Conservation (phyloP, 1,284 basidiomycete species). For the Clitocybe nebularis region DNA sequence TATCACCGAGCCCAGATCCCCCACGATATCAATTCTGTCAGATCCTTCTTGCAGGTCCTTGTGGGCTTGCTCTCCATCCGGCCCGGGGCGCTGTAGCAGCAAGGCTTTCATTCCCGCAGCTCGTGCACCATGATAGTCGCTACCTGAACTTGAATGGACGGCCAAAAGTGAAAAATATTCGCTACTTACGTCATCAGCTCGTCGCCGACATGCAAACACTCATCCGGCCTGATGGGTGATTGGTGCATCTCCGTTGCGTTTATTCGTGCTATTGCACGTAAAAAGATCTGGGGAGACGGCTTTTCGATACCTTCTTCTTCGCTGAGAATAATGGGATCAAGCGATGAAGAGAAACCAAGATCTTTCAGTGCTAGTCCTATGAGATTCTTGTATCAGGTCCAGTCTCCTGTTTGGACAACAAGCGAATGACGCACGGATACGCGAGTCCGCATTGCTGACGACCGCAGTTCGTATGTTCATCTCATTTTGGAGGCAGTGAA, state of each 20-base stretch:
- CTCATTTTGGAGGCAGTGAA: conserved; percentile 38
- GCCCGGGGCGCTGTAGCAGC: conserved; percentile 47
- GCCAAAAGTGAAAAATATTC: conserved; percentile 2
- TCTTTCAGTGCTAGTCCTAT: conserved; percentile 54
- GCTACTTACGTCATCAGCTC: conserved; percentile 55
- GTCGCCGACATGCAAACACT: conserved; percentile 70
- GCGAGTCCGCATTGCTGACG: conserved; percentile 66
- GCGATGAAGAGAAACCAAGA: conserved; percentile 44
- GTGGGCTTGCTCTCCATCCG: conserved; percentile 44
- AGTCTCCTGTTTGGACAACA: background rate
- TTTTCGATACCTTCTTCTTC: conserved; percentile 68
- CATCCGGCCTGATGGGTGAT: conserved; percentile 28
- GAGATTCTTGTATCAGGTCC: conserved; percentile 3
- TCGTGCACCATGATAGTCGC: conserved; percentile 67
- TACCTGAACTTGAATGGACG: conserved; percentile 21
- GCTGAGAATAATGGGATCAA: conserved; percentile 58
- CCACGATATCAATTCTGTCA: conserved; percentile 35
- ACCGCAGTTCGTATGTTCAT: conserved; percentile 51
- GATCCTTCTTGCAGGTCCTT: conserved; percentile 33
- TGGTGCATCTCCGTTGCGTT: conserved; percentile 18
- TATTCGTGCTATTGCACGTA: conserved; percentile 34
- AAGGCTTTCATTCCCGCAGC: conserved; percentile 57
- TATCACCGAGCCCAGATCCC: conserved; percentile 34
- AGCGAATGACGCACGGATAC: conserved; percentile 52
- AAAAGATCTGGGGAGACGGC: conserved; percentile 57